Base-by-base conservation (phyloP, 1,284 basidiomycete genomes). In the Trichosporon faecale region DNA sequence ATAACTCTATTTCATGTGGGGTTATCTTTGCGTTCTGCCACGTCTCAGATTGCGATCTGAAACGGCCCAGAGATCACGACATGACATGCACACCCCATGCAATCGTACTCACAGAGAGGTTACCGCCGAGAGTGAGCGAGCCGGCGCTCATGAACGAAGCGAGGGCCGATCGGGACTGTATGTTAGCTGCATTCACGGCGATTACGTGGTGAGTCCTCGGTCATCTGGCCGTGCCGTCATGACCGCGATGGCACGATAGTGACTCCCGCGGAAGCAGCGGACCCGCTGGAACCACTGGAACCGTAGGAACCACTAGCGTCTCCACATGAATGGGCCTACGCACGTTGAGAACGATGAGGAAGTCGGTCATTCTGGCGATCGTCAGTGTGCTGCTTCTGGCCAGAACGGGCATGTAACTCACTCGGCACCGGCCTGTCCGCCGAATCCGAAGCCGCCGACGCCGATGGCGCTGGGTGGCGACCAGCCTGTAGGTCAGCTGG, bases 121-220 rank as follows among this genome's bases (percentile, higher is more conserved):
- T 73, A n/a, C 72, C 72, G 11, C 72, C 72, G 9, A 73, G 44
- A 3, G 72, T 97, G 61, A 99, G 82, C 5, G 91, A 94, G 4
- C 97, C 96, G 12, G 94, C 91, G 14, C 93, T 88, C 96, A 98
- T 99, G 84, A 99, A 99, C 0, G 91, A 91, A 79, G 87, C 87
- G 85, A 98, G 83, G 2, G 83, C 85, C 0, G 85, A 75, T 60
- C 81, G 77, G 35, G 84, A 86, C 79, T 85, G 80, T 29, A n/a
- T 25, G 49, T 72, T 49, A 72, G 73, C 31, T 57, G 3, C 23
- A 31, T 66, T 60, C 55, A 46, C 49, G 21, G 21, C 49, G 57
- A 61, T 61, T 61, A 61, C 57, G 57, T 61, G 55, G 29, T 18
- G 27, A 11, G 5, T 5, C 29, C 23, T 61, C 57, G 66, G 65